Evolutionary conservation across 139 green algal species (phyloP).

Genomic region (Penium margaritaceum): DNA sequence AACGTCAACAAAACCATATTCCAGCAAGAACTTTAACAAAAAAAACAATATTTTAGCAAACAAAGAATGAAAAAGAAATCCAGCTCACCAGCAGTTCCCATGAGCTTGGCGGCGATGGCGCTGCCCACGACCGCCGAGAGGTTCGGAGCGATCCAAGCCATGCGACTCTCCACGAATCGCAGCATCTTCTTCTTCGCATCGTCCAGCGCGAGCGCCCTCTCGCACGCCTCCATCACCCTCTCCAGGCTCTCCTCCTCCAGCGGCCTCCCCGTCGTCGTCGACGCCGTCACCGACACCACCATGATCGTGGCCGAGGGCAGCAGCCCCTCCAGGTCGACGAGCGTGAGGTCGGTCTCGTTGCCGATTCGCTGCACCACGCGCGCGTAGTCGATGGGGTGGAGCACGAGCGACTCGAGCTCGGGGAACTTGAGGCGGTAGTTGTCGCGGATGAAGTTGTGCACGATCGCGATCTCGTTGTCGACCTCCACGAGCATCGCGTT

Average conservation of each 20-base stretch:
- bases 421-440: slow-evolving; percentile 80
- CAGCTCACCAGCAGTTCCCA: slow-evolving; percentile 75
- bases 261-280: slow-evolving; percentile 76
- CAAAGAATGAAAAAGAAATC: no score
- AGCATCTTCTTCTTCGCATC: slow-evolving; percentile 65
- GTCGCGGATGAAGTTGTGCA: slow-evolving; percentile 67
- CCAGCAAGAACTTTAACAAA: no score
- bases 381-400: slow-evolving; percentile 57
- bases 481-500: slow-evolving; percentile 92
- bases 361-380: slow-evolving; percentile 72
- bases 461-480: slow-evolving; percentile 80
- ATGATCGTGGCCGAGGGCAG: slow-evolving; percentile 84
- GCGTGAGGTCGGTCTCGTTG: slow-evolving; percentile 76
- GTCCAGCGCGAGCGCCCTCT: slow-evolving; percentile 72
- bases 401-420: slow-evolving; percentile 86
- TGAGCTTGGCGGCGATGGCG: slow-evolving; percentile 81
- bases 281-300: slow-evolving; percentile 90
- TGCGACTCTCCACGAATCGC: slow-evolving; percentile 56
- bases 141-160: slow-evolving; percentile 88
- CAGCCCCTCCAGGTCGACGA: slow-evolving; percentile 67
- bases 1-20: no score
- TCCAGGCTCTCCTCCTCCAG: slow-evolving; percentile 59
- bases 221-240: slow-evolving; percentile 62
- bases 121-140: slow-evolving; percentile 76
- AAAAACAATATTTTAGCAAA: no score